A percentile compares a stretch with the other conserved stretches of the same genome.
These are phyloP conservation scores for Cubamyces sp. DNA, from an alignment of 768 basidiomycete genomes.

Conservation along the genomic window DNA sequence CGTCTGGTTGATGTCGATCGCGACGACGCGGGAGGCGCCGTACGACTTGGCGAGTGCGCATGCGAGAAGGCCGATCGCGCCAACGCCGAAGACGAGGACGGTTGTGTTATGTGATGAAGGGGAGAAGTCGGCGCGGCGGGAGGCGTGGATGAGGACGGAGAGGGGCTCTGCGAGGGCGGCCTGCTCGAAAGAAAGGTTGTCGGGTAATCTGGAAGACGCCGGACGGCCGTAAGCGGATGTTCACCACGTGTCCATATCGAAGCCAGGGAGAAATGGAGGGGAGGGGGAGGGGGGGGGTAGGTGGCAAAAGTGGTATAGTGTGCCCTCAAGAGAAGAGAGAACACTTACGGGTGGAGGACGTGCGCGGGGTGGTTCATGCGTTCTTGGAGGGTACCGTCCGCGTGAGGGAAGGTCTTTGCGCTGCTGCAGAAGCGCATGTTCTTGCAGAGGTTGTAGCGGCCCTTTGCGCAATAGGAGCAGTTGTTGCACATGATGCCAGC, in stretches of 20 bases:
- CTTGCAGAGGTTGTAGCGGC: conserved; percentile 93
- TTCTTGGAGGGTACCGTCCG: conserved; percentile 89
- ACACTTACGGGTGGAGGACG: conserved; percentile 82
- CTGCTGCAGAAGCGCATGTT: conserved; percentile 87
- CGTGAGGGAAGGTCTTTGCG: conserved; percentile 91
- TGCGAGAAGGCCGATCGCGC: conserved; percentile 91
- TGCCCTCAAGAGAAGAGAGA: conserved; percentile 2
- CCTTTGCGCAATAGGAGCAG: conserved; percentile 70
- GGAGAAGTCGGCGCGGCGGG: conserved; percentile 46
- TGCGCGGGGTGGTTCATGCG: conserved; percentile 88
- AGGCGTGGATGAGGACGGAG: conserved; percentile 79
- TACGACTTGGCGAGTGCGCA: conserved; percentile 75
- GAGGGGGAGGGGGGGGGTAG: conserved; percentile 8
- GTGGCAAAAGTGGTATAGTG: conserved; percentile 7
- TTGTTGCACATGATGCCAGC: conserved; percentile 86
- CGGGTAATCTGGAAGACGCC: conserved; percentile 61
- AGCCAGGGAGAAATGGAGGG: not conserved
- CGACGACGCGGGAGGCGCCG: conserved; percentile 75
- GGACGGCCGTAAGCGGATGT: conserved; percentile 16
- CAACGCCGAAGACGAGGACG: conserved; percentile 90
- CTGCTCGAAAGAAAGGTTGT: conserved; percentile 72
- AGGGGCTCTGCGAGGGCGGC: conserved; percentile 94
- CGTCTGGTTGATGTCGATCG: conserved; percentile 83
- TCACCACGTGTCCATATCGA: conserved; percentile 15
- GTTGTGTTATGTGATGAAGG: conserved; percentile 44